These are phyloP conservation scores for Scleromitrula shiraiana DNA, from an alignment of 2,329 filamentous ascomycete species.

Conservation along the genomic window DNA sequence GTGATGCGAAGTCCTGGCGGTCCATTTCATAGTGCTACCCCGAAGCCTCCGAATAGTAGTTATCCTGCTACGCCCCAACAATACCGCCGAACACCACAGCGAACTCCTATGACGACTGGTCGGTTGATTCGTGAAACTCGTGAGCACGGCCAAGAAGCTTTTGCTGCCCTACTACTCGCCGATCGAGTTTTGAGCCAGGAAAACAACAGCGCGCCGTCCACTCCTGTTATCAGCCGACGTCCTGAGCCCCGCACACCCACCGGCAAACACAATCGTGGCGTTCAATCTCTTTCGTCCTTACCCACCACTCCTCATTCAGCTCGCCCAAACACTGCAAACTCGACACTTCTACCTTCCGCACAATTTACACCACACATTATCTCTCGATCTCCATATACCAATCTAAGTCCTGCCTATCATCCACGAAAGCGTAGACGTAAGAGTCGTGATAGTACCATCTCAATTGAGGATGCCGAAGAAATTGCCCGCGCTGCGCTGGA, in stretches of 20 bases:
- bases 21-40: constrained; percentile 55
- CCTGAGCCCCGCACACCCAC: constrained; percentile 36
- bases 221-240: constrained; percentile 38
- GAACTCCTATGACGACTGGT: constrained; percentile 40
- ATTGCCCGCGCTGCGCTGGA: constrained; percentile 42
- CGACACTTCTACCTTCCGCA: constrained; percentile 52
- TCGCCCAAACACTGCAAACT: constrained; percentile 37
- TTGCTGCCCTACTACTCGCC: constrained; percentile 63
- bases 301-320: constrained; percentile 63
- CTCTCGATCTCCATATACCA: constrained; percentile 37
- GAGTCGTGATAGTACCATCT: constrained; percentile 82
- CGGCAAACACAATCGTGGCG: constrained; percentile 62
- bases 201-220: constrained; percentile 65
- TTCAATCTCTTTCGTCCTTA: constrained; percentile 77
- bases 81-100: constrained; percentile 41
- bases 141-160: constrained; percentile 48
- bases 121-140: constrained; percentile 30
- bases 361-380: constrained; percentile 55
- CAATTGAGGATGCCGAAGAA: constrained; percentile 51
- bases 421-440: constrained; percentile 51
- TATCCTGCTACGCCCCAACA: constrained; percentile 35
- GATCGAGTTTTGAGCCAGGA: constrained; percentile 73
- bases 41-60: constrained; percentile 34
- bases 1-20: constrained; percentile 68
- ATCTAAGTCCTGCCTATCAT: constrained; percentile 16